These are phyloP conservation scores for Tuber indicum DNA, from an alignment of 495 filamentous ascomycete genomes.

Conservation along the genomic window DNA sequence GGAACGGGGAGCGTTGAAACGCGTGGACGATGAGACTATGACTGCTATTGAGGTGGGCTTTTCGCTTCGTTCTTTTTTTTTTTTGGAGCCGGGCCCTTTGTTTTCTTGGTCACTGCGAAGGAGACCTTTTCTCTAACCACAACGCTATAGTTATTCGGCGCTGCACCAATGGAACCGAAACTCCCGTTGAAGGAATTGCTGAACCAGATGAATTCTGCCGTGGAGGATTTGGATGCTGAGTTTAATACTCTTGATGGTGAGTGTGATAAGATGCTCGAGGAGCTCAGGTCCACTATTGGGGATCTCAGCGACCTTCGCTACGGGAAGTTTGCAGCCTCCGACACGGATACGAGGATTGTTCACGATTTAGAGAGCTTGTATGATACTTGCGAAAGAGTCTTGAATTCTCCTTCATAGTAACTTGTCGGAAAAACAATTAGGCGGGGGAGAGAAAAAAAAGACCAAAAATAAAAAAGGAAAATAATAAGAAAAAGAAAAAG, in stretches of 20 bases:
- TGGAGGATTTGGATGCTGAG: constrained; percentile 59
- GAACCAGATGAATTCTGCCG: constrained; percentile 61
- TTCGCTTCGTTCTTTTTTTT: not conserved
- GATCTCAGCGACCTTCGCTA: constrained; percentile 77
- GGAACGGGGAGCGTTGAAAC: constrained; percentile 51
- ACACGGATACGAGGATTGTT: constrained; percentile 55
- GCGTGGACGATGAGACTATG: constrained; percentile 59
- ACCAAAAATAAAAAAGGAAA: not conserved
- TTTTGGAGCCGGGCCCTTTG: not conserved
- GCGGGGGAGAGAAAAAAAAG: not conserved
- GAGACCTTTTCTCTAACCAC: constrained; percentile 5
- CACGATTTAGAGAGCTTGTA: constrained; percentile 59
- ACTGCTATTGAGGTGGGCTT: constrained; percentile 60
- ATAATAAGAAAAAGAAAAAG: not conserved
- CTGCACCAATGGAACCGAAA: constrained; percentile 46
- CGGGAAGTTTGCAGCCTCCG: constrained; percentile 60
- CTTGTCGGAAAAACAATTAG: constrained; percentile 7
- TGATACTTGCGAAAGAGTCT: constrained; percentile 52
- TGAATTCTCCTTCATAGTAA: constrained; percentile 26
- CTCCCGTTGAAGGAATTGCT: constrained; percentile 62
- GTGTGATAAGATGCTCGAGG: constrained; percentile 53
- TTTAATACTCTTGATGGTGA: constrained; percentile 59
- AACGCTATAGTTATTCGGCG: constrained; percentile 58
- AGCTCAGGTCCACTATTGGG: constrained; percentile 58
- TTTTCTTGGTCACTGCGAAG: not conserved